Conservation (phyloP, 2,329 filamentous ascomycete genomes). For the Monosporascus sp. region DNA sequence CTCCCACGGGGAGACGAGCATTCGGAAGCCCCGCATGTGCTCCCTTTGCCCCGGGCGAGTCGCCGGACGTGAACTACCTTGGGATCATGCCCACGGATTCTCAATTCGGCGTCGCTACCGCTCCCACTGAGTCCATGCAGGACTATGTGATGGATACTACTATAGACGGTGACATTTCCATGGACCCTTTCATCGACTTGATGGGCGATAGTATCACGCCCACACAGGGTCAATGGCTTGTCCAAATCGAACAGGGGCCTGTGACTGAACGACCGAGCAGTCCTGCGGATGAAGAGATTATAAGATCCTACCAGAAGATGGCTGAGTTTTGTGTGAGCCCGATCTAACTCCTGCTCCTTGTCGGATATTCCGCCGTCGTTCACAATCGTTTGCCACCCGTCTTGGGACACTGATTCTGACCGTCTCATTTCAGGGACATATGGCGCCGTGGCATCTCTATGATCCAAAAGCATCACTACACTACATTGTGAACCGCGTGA, state of each 20-base stretch:
- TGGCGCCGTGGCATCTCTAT: constrained; percentile 23
- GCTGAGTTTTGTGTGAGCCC: constrained; percentile 15
- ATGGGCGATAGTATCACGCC: constrained; percentile 1
- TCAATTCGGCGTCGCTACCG: background rate
- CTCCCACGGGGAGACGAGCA: background rate
- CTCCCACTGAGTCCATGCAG: background rate
- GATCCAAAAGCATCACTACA: constrained; percentile 21
- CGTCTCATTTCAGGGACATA: constrained; percentile 7
- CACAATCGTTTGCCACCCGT: too few relatives aligned
- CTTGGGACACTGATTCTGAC: constrained; percentile 3
- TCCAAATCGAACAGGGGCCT: background rate
- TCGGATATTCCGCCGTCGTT: too few relatives aligned
- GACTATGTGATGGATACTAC: background rate
- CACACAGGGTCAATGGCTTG: constrained; percentile 4
- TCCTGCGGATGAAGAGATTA: constrained; percentile 11
- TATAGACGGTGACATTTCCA: constrained; percentile 1
- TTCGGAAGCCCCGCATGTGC: background rate
- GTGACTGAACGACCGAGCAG: constrained; percentile 6
- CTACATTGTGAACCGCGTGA: constrained; percentile 21
- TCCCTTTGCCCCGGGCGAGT: constrained; percentile 1
- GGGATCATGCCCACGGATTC: background rate
- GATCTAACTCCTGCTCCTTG: background rate
- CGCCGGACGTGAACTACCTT: constrained; percentile 7
- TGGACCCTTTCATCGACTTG: constrained; percentile 7
- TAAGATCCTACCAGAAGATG: constrained; percentile 14